Evolutionary conservation across 2,329 filamentous ascomycete genomes (phyloP).

Genomic region (Cladosporium sp.): DNA sequence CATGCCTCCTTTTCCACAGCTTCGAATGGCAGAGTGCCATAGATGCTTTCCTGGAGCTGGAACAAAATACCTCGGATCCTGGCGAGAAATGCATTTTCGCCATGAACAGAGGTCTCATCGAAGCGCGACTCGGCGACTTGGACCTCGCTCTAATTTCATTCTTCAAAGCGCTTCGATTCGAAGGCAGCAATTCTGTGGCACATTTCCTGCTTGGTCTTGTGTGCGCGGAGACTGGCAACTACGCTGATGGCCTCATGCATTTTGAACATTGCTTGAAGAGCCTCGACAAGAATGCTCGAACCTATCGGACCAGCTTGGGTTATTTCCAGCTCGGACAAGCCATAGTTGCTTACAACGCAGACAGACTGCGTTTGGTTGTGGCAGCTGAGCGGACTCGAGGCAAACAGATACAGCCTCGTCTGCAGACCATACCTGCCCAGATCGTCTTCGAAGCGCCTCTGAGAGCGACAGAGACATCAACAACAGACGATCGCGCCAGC

Average conservation of each 20-base stretch:
- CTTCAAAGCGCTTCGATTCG: constrained; percentile 19
- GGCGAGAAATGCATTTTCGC: constrained; percentile 20
- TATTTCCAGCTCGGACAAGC: constrained; percentile 20
- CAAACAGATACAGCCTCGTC: neutral
- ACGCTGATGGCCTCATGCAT: constrained; percentile 19
- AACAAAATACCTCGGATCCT: constrained; percentile 15
- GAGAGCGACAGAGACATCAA: neutral
- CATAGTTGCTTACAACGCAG: constrained; percentile 16
- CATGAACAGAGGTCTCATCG: constrained; percentile 29
- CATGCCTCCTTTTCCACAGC: constrained; percentile 27
- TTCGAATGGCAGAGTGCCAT: constrained; percentile 32
- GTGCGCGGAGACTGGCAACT: constrained; percentile 22
- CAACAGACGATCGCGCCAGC: neutral
- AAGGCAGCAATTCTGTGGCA: constrained; percentile 18
- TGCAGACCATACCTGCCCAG: constrained; percentile 21
- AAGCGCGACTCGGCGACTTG: constrained; percentile 29
- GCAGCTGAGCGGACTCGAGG: neutral
- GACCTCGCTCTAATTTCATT: constrained; percentile 21
- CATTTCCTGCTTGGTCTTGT: constrained; percentile 29
- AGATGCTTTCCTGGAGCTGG: constrained; percentile 24
- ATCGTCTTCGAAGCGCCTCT: constrained; percentile 24
- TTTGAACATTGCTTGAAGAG: constrained; percentile 20
- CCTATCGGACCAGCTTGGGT: constrained; percentile 17
- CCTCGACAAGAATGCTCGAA: constrained; percentile 14
- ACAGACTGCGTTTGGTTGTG: neutral